Base-by-base conservation (phyloP, 2,329 filamentous ascomycete genomes). In the Arthroderma uncinatum region DNA sequence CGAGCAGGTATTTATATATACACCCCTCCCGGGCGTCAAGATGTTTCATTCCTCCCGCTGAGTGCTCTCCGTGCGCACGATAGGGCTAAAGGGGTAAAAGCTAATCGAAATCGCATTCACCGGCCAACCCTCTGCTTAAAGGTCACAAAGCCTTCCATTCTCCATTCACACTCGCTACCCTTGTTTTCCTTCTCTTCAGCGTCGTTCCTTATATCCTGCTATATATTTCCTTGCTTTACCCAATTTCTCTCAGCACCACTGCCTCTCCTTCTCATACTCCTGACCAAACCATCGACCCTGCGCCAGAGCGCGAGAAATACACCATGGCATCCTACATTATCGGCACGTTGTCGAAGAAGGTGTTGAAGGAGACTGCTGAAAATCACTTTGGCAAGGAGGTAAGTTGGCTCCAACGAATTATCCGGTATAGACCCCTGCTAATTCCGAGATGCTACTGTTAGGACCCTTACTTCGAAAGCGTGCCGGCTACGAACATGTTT, bases 401-500 rank as follows among this genome's bases (percentile, higher is more conserved):
- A 62, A 63, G 59, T 59, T 40, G 1, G 6, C 33, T 25, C 14
- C 30, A 19, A 39, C 4, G 7, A 12, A 14, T 16, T 14, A 30
- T 25, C 9, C 4, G 14, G 25, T 30, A n/a, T 3, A 21, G 9
- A 25, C 4, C 30, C 40, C 39, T 53, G n/a, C 47, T 42, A 34
- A 55, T 21, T 6, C 14, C 37, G 19, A 4, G 23, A 19, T 44
- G 5, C 61, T 50, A 63, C 59, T 44, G 52, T 54, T 65, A 96
- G 88, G 91, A 97, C 68, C 90, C 91, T 4, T 95, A 90, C 74
- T 95, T 91, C 66, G 89, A 95, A 70, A 79, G 83, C 63, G 83
- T 95, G 36, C 83, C 85, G 21, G 85, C 91, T 42, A 87, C 86
- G 7, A 80, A 83, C 61, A 76, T 87, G 42, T 82, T 84, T 25